Conservation (phyloP, 2,329 filamentous ascomycete species). For the Cercospora nicotianae region DNA sequence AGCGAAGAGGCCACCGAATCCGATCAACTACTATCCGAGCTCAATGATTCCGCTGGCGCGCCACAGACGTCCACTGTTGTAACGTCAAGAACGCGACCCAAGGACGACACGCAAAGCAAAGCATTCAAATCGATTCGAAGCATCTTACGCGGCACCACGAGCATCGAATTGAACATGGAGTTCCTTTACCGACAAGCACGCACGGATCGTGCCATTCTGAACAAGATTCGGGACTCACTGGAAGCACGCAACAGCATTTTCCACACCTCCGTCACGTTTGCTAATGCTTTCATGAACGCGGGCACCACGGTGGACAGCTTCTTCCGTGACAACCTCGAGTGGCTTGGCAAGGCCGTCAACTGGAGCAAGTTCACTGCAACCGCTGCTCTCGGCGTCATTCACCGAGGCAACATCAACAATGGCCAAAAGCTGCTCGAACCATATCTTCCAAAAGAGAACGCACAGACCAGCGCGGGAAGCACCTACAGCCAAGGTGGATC, state of each 20-base stretch:
- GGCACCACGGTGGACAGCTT: constrained; percentile 98
- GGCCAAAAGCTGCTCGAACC: constrained; percentile 91
- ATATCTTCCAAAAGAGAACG: constrained; percentile 78
- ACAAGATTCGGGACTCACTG: constrained; percentile 93
- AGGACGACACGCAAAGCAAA: constrained; percentile 53
- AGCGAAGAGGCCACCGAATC: constrained; percentile 57
- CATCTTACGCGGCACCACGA: constrained; percentile 83
- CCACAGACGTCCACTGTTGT: constrained; percentile 55
- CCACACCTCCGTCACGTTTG: constrained; percentile 94
- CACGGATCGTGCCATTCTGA: constrained; percentile 86
- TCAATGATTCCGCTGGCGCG: constrained; percentile 54
- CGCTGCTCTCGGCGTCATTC: constrained; percentile 92
- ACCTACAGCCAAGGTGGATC: constrained; percentile 96
- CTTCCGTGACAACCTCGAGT: constrained; percentile 96
- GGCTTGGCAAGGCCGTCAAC: constrained; percentile 97
- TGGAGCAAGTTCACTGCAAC: constrained; percentile 99
- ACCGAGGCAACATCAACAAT: constrained; percentile 90
- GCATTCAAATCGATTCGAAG: constrained; percentile 59
- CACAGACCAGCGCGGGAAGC: constrained; percentile 71
- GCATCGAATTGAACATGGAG: constrained; percentile 91
- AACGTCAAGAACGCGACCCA: constrained; percentile 45
- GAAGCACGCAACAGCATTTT: constrained; percentile 98
- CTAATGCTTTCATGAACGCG: constrained; percentile 99
- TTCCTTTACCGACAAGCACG: constrained; percentile 92
- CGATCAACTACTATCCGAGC: constrained; percentile 59